Conservation (phyloP, 2,329 filamentous ascomycete genomes). For the Knufia petricola region DNA sequence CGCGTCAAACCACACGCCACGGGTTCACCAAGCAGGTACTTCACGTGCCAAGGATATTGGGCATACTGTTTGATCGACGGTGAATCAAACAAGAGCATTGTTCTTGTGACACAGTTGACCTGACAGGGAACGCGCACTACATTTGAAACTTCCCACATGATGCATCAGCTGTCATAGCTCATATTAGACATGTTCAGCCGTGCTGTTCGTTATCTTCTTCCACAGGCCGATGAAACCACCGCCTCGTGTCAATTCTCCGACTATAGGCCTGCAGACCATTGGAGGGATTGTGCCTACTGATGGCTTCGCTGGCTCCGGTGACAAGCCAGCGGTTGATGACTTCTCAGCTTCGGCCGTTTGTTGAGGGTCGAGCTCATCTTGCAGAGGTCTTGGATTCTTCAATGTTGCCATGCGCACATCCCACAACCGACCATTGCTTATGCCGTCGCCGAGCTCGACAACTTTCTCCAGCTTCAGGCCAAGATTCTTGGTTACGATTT, state of each 20-base stretch:
- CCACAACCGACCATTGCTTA: constrained; percentile 40
- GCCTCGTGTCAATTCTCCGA: constrained; percentile 37
- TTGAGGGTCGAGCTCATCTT: not conserved
- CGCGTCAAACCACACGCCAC: too few species aligned
- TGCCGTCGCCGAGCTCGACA: constrained; percentile 37
- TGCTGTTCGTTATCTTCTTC: constrained; percentile 26
- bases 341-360: not conserved
- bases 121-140: too few species aligned
- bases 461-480: constrained; percentile 42
- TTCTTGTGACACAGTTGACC: too few species aligned
- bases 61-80: too few species aligned
- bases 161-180: too few species aligned
- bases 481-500: constrained; percentile 45
- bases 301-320: not conserved
- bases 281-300: constrained; percentile 3
- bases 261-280: constrained; percentile 45
- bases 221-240: constrained; percentile 46
- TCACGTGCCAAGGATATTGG: too few species aligned
- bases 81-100: too few species aligned
- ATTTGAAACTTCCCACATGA: not conserved
- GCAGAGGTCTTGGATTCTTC: not conserved
- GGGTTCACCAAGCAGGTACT: too few species aligned
- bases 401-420: constrained; percentile 33
- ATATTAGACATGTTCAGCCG: not conserved
- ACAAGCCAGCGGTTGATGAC: not conserved